These are phyloP conservation scores for Chrysanthemum makinoi DNA, from an alignment of 129 eudicot species.

Conservation along the genomic window DNA sequence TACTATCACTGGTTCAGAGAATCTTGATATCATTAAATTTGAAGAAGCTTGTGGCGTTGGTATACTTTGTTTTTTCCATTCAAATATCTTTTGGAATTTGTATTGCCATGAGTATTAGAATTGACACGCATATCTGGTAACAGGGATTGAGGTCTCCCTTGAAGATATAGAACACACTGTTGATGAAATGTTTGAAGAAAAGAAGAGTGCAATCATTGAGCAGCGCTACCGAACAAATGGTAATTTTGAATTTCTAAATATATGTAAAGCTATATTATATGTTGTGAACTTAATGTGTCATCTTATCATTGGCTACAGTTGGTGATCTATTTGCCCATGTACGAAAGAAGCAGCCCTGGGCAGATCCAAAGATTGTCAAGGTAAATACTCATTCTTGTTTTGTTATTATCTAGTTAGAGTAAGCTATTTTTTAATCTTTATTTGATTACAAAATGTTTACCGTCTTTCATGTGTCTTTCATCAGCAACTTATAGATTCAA, in stretches of 20 bases:
- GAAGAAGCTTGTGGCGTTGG: slow-evolving; percentile 98
- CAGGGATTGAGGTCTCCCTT: slow-evolving; percentile 67
- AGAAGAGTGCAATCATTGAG: slow-evolving; percentile 64
- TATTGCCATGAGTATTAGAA: slow-evolving; percentile 4
- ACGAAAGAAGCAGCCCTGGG: slow-evolving; percentile 95
- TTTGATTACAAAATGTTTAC: slow-evolving; percentile 2
- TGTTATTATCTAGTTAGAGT: neutral
- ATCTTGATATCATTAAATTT: slow-evolving; percentile 54
- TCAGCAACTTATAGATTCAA: slow-evolving; percentile 74
- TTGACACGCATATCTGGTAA: slow-evolving; percentile 15
- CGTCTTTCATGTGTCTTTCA: slow-evolving; percentile 7
- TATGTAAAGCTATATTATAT: neutral
- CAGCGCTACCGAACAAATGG: slow-evolving; percentile 87
- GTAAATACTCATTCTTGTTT: slow-evolving; percentile 31
- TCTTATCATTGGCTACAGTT: slow-evolving; percentile 41
- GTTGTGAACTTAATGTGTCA: slow-evolving; percentile 18
- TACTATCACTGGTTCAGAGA: slow-evolving; percentile 49
- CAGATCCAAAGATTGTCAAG: slow-evolving; percentile 90
- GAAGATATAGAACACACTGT: slow-evolving; percentile 57
- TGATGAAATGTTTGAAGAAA: slow-evolving; percentile 72
- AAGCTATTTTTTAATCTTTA: neutral
- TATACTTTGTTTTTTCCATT: slow-evolving; percentile 19
- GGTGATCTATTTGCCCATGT: slow-evolving; percentile 89
- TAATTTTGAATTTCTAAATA: slow-evolving; percentile 21
- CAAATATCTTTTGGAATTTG: neutral